Evolutionary conservation across 1,284 basidiomycete genomes (phyloP), one percentile per base, ranked within the genome.

Genomic region (Leccinum pachyderme): DNA sequence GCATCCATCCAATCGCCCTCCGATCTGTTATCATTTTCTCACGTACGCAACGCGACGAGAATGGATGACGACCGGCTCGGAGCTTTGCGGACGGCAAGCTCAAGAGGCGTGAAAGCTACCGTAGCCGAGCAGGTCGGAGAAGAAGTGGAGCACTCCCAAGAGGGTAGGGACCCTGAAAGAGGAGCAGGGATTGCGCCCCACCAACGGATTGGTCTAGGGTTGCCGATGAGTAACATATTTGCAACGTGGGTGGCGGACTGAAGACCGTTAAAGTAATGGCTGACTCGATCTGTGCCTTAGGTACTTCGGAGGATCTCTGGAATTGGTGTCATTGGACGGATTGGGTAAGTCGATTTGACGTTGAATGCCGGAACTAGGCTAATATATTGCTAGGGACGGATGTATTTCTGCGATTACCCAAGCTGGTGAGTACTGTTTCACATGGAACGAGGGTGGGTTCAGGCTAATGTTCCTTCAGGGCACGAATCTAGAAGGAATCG

Each of bases 171-270:
- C 54, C 74, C 76, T 28, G 78, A 81, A 51, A 72, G 73, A 12
- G 73, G 76, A 39, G 77, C 75, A 4, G 77, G 76, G 11, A 75
- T 81, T 41, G 78, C 73, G n/a, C 72, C 77, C 8, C 84, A 85
- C 67, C 79, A 81, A 43, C 76, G 81, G 39, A 86, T 92, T 51
- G 91, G 90, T 1, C 86, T 93, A 53, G 90, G 90, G 9, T 72
- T 93, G 18, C 90, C 90, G 1, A 89, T 93, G 87, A 89, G 90
- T 68, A 88, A 90, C 61, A 91, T 93, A 47, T 92, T 85, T 70
- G 84, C 91, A 57, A 90, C 84, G 82, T 91, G 60, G 57, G 41
- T 43, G 12, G 9, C 47, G 18, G 12, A 13, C 12, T 43, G 11
- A 33, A n/a, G 28, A n/a, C 44, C 27, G 15, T 6, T 31, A 47